Conservation (phyloP, 345 rosid species). For the thale cress (Arabidopsis thaliana) region DNA sequence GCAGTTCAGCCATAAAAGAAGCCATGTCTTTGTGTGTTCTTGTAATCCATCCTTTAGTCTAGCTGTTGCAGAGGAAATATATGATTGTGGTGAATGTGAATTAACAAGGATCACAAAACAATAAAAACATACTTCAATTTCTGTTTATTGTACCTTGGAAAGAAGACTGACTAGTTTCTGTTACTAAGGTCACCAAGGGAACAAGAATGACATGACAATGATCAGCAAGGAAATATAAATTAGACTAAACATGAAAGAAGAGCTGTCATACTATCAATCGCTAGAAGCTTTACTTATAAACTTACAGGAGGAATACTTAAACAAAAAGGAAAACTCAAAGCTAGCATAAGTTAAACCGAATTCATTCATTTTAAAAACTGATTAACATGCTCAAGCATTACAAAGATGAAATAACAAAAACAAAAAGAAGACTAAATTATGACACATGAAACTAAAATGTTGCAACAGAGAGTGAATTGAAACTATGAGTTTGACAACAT, state of each 20-base stretch:
- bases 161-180: constrained; percentile 54
- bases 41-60: constrained; percentile 43
- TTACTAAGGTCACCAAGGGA: not conserved
- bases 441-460: no score
- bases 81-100: constrained; percentile 1
- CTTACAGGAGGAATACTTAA: no score
- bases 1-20: constrained; percentile 98
- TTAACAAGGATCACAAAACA: constrained; percentile 13
- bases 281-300: constrained; percentile 79
- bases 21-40: constrained; percentile 59
- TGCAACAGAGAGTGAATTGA: no score
- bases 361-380: no score
- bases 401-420: no score
- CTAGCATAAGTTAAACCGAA: no score
- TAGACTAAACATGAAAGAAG: constrained; percentile 73
- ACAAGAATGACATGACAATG: constrained; percentile 1
- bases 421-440: no score
- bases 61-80: constrained; percentile 44
- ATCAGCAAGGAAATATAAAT: not conserved
- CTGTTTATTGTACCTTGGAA: constrained; percentile 64
- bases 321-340: no score
- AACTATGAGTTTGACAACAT: no score
- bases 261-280: constrained; percentile 91
- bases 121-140: constrained; percentile 15
- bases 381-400: no score